Base-by-base conservation (phyloP, 345 rosid species). In the Hypericum androsaemum region DNA sequence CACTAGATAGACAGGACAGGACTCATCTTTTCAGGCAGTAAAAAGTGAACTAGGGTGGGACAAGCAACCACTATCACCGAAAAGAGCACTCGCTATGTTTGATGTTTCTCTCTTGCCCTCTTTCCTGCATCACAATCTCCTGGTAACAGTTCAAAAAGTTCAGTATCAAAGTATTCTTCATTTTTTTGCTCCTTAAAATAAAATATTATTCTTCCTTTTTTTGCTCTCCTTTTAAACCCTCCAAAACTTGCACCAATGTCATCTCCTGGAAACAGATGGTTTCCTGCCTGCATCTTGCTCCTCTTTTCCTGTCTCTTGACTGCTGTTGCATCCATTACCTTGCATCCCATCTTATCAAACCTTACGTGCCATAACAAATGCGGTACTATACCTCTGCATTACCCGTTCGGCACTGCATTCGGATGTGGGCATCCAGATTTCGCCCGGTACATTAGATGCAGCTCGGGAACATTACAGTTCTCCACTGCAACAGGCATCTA, bases 341-440 rank as follows among this genome's bases (percentile, higher is more conserved):
- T 43, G 58, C 70, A 54, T 35, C 51, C 64, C 37, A 16, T 58
- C 50, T 67, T 74, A 3, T 43, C 61, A 17, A 61, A 60, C 35
- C 66, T 74, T 35, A 68, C 71, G 5, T 81, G 83, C 39, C 62
- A 39, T 16, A 62, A 67, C 52, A 60, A 69, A 2, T 81, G 84
- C 41, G 88, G 82, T 14, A 44, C 78, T 38, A 40, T 78, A 61
- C 64, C 80, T 2, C 72, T 78, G 41, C 74, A 70, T 41, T 76
- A 61, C 62, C 81, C 82, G 28, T 81, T 78, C 43, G 84, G 81
- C 37, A 61, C 76, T 7, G 75, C 71, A 16, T 73, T 64, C 56
- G 82, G 82, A 5, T 80, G 86, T 47, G 80, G 86, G 8, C 80
- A 72, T 50, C 80, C 82, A 28, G 76, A 58, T 46, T 77, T 80